Percentiles rank a stretch among this genome's conserved stretches.
These are phyloP conservation scores for Acanthamoeba quina DNA, from an alignment of 208 protist genomes.

Conservation along the genomic window DNA sequence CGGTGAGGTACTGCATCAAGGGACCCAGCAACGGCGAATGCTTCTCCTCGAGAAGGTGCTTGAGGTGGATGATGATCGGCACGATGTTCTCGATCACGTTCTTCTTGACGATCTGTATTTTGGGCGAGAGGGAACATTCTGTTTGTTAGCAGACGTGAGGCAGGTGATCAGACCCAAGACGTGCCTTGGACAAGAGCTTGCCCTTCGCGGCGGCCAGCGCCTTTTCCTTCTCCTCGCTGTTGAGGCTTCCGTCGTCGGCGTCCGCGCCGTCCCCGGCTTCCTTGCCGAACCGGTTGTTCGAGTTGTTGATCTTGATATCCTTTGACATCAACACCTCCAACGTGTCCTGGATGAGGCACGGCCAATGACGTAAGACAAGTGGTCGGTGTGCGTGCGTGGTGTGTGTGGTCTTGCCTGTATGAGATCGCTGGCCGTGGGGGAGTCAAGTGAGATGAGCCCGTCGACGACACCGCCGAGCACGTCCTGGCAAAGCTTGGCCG, in stretches of 20 bases:
- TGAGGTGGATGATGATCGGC: slow-evolving; percentile 86
- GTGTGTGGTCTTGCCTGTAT: slow-evolving; percentile 26
- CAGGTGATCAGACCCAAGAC: background rate
- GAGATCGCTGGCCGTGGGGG: slow-evolving; percentile 76
- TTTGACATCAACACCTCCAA: slow-evolving; percentile 64
- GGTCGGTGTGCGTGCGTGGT: background rate
- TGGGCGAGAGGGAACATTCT: background rate
- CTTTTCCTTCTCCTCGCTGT: slow-evolving; percentile 28
- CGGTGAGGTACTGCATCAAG: slow-evolving; percentile 80
- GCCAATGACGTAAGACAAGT: background rate
- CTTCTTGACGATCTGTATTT: slow-evolving; percentile 83
- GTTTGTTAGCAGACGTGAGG: too few species aligned
- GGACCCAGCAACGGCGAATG: slow-evolving; percentile 83
- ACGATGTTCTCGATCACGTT: slow-evolving; percentile 85
- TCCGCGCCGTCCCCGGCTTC: background rate
- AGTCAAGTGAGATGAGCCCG: slow-evolving; percentile 74
- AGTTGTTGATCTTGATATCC: slow-evolving; percentile 79
- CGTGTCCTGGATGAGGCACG: background rate
- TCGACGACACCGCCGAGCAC: slow-evolving; percentile 81
- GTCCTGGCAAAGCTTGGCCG: slow-evolving; percentile 74
- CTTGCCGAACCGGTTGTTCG: background rate
- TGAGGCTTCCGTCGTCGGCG: background rate
- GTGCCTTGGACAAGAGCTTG: slow-evolving; percentile 66
- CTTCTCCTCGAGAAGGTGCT: slow-evolving; percentile 80
- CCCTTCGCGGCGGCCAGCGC: slow-evolving; percentile 21